phyloP scores from a whole-genome alignment of 768 basidiomycete genomes.

The Neoboletus brunneissimus region DNA sequence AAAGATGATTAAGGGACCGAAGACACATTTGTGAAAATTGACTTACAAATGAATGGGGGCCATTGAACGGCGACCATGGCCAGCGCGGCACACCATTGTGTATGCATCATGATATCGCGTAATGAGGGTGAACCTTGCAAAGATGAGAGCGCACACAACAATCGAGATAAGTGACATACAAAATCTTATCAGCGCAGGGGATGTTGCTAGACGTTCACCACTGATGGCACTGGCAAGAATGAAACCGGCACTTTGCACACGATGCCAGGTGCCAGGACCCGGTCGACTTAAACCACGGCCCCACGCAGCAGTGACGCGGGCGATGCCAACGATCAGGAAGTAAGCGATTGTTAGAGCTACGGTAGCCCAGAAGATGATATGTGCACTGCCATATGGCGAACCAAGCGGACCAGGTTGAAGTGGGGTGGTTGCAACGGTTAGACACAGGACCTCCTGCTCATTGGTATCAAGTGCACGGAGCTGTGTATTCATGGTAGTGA shows the following conservation, averaged over 20 bases:
- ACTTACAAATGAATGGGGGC: constrained; percentile 88
- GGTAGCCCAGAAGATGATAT: constrained; percentile 68
- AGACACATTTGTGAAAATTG: background rate
- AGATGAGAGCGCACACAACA: constrained; percentile 13
- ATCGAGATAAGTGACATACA: constrained; percentile 48
- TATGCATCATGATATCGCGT: constrained; percentile 89
- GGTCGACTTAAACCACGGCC: constrained; percentile 59
- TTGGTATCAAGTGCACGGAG: constrained; percentile 88
- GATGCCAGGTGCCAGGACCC: constrained; percentile 61
- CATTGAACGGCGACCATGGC: constrained; percentile 95
- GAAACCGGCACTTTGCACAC: constrained; percentile 80
- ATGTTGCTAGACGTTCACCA: constrained; percentile 82
- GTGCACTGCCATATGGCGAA: constrained; percentile 63
- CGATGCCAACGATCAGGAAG: constrained; percentile 78
- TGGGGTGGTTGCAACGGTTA: constrained; percentile 77
- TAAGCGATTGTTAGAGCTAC: constrained; percentile 75
- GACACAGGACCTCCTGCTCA: constrained; percentile 76
- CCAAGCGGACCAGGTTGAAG: constrained; percentile 55
- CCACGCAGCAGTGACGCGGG: constrained; percentile 84
- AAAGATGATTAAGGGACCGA: constrained; percentile 15
- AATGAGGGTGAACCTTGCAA: constrained; percentile 81
- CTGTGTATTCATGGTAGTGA: constrained; percentile 82
- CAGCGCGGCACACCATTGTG: constrained; percentile 87
- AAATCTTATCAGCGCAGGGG: constrained; percentile 85
- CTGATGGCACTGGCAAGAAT: constrained; percentile 91